Percentiles rank a stretch among this genome's conserved stretches.
These are phyloP conservation scores for Pseudocercospora fuligena DNA, from an alignment of 2,329 filamentous ascomycete species.

Conservation along the genomic window DNA sequence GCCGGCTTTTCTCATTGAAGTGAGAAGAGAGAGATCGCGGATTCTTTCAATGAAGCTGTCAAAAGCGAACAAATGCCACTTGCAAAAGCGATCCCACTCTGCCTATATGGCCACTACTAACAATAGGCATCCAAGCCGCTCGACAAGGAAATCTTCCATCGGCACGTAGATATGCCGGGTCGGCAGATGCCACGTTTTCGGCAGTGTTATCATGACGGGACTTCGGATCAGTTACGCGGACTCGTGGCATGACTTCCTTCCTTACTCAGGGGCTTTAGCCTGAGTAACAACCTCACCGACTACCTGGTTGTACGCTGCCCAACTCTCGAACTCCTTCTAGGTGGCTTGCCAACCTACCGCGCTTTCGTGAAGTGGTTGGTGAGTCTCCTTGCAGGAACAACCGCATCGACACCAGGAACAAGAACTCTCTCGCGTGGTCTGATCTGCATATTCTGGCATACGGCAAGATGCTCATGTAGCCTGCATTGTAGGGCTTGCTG, in stretches of 20 bases:
- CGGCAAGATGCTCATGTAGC: no score
- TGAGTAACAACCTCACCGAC: slow-evolving; percentile 1
- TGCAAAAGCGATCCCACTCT: not conserved
- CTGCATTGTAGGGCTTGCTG: no score
- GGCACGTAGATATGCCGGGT: slow-evolving; percentile 1
- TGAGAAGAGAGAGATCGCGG: no score
- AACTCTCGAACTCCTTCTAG: not conserved
- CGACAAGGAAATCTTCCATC: not conserved
- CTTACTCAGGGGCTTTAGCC: slow-evolving; percentile 1
- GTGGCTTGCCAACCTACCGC: not conserved
- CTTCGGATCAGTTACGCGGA: not conserved
- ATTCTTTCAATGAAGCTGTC: no score
- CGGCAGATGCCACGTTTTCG: slow-evolving; percentile 2
- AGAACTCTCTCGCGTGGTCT: not conserved
- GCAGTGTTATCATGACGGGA: not conserved
- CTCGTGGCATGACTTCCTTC: not conserved
- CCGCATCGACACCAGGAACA: not conserved
- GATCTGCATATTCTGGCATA: not conserved
- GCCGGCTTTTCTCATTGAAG: no score
- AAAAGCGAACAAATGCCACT: not conserved
- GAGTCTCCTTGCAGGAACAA: not conserved
- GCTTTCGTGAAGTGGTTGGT: not conserved
- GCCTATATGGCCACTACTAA: not conserved
- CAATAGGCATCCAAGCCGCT: not conserved
- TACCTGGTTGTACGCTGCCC: not conserved